Percentiles rank a stretch among this genome's conserved stretches.
These are phyloP conservation scores for Wickerhamomyces sydowiorum DNA, from an alignment of 805 yeast genomes.

Conservation along the genomic window DNA sequence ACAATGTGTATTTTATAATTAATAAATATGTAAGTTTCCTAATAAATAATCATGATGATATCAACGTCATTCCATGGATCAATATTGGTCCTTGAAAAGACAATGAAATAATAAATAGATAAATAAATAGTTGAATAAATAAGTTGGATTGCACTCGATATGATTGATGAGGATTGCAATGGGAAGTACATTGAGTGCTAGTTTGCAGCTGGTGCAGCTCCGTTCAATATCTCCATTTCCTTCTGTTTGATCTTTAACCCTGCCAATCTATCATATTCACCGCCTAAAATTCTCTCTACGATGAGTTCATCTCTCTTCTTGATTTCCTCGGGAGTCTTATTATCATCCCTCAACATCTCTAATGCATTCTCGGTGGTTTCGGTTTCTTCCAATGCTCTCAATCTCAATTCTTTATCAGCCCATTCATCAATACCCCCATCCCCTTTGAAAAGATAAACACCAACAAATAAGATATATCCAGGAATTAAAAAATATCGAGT, in stretches of 20 bases:
- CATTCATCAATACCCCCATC: constrained; percentile 57
- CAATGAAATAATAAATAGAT: background rate
- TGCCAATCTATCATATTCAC: constrained; percentile 73
- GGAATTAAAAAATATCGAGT: constrained; percentile 73
- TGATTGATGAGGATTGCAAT: no score
- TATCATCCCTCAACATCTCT: constrained; percentile 31
- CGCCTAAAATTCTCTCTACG: constrained; percentile 74
- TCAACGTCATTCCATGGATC: no score
- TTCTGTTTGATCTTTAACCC: constrained; percentile 44
- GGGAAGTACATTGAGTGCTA: background rate
- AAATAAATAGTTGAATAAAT: background rate
- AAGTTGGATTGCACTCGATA: no score
- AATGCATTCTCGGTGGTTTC: constrained; percentile 46
- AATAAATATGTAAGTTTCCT: no score
- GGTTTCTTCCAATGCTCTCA: constrained; percentile 67
- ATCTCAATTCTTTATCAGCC: constrained; percentile 79
- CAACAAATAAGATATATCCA: constrained; percentile 51
- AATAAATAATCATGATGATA: no score
- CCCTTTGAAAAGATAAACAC: constrained; percentile 42
- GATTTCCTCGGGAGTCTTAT: constrained; percentile 46
- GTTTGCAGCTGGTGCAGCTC: background rate
- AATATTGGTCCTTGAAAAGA: no score
- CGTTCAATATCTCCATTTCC: background rate
- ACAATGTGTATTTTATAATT: background rate
- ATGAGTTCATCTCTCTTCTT: constrained; percentile 69